Evolutionary conservation across 2,329 filamentous ascomycete species (phyloP).

Genomic region (Orbilia brochopaga): DNA sequence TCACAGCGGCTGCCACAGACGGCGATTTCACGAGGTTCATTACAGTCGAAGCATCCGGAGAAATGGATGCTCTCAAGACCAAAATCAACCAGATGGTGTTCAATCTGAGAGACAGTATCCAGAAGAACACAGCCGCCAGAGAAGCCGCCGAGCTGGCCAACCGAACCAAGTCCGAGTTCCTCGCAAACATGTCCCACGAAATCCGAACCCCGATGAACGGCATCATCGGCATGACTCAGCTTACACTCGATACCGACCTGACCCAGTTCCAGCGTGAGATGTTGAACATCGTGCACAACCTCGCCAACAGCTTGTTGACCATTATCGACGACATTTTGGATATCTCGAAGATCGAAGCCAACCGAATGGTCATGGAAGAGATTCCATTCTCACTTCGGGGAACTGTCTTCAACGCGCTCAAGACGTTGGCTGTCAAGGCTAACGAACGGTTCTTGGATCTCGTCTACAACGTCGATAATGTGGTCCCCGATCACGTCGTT

Average conservation of each 20-base stretch:
- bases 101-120: conserved; percentile 92
- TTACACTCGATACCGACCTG: conserved; percentile 92
- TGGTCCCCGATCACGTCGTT: conserved; percentile 91
- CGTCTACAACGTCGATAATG: conserved; percentile 90
- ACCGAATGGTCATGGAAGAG: conserved; percentile 97
- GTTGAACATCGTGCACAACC: conserved; percentile 96
- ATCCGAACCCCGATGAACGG: conserved; percentile 97
- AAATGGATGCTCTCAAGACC: conserved; percentile 98
- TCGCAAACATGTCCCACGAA: conserved; percentile 99
- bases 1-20: conserved; percentile 95
- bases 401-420: conserved; percentile 95
- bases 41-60: conserved; percentile 93
- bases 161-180: conserved; percentile 96
- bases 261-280: conserved; percentile 96
- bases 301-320: conserved; percentile 92
- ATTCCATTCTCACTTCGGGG: conserved; percentile 94
- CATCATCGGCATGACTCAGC: conserved; percentile 94
- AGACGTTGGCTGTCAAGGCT: conserved; percentile 94
- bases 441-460: conserved; percentile 94
- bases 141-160: conserved; percentile 96
- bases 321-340: conserved; percentile 89
- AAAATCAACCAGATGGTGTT: conserved; percentile 99
- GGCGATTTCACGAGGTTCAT: conserved; percentile 97
- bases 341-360: conserved; percentile 85
- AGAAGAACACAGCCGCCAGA: conserved; percentile 92